Percentiles rank a stretch among this genome's conserved stretches.
phyloP scores from a whole-genome alignment of 805 yeast genomes.

The Teunomyces stri region DNA sequence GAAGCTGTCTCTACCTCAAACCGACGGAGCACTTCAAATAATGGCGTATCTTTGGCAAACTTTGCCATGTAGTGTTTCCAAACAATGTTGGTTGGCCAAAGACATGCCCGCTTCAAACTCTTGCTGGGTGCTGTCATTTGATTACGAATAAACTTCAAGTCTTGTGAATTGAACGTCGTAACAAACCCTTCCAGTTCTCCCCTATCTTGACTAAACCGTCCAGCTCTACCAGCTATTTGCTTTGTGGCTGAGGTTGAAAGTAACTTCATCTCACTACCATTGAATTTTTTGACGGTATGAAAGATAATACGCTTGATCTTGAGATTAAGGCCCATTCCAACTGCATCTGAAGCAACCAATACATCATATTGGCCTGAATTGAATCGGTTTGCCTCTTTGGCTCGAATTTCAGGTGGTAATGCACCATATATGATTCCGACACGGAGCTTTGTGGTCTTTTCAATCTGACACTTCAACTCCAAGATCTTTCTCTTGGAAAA shows the following conservation, averaged over 20 bases:
- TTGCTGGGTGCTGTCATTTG: constrained; percentile 52
- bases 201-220: constrained; percentile 53
- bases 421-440: constrained; percentile 95
- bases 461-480: constrained; percentile 66
- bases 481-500: constrained; percentile 76
- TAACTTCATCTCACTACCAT: constrained; percentile 51
- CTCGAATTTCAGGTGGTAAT: constrained; percentile 90
- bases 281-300: constrained; percentile 62
- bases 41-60: constrained; percentile 50
- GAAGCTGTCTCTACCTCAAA: constrained; percentile 42
- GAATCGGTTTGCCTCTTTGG: constrained; percentile 76
- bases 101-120: constrained; percentile 55
- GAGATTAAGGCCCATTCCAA: constrained; percentile 95
- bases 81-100: constrained; percentile 80
- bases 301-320: constrained; percentile 80
- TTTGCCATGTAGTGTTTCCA: constrained; percentile 65
- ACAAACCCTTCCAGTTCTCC: constrained; percentile 48
- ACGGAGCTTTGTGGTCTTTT: constrained; percentile 54
- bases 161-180: constrained; percentile 47
- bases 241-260: constrained; percentile 69
- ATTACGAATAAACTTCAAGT: constrained; percentile 43
- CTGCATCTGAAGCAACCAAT: constrained; percentile 94
- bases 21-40: constrained; percentile 45
- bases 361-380: constrained; percentile 77
- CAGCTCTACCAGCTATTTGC: constrained; percentile 97